Base-by-base conservation (phyloP, 225 moss, liverwort and hornwort genomes). In the Physcomitrium patens region DNA sequence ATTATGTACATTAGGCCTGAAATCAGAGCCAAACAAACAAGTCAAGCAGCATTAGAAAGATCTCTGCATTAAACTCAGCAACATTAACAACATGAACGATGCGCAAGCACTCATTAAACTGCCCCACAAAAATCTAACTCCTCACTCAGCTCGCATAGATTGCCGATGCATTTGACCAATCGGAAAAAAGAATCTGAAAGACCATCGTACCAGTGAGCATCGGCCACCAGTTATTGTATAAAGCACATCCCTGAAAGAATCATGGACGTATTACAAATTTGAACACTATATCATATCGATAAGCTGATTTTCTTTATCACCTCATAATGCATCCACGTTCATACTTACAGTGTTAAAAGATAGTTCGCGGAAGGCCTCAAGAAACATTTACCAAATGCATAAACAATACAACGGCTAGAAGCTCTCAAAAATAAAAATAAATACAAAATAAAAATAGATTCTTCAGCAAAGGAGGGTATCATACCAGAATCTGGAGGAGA, bases 211-310 rank as follows among this genome's bases (percentile, higher is more conserved):
- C 96, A 74, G 89, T 89, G 67, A 99, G 95, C 99, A 99, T 91
- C 9, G 95, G 93, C 99, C 99, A 99, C 99, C 95, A 99, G 65
- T 99, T 99, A 84, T 72, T 95, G 70, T 99, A 99, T 68, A 99
- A 75, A 66, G 78, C 88, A 85, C 99, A 99, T 70, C 95, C 91
- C 90, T 93, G 88, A 51, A 18, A 8, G 44, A 73, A 57, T 64
- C 57, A 69, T 27, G 18, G 9, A 69, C 19, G 70, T 12, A 50
- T 75, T 68, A 46, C 20, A 67, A 12, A 76, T 48, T 60, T 31
- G 19, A 60, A 37, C 48, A 43, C 56, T 23, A 31, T 37, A 53
- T 48, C 53, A 69, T 5, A 69, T 53, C 52, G 19, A 51, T 37
- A 56, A 27, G 49, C 20, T 56, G n/a, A 26, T 61, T 20, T 37